Percentiles rank a stretch among this genome's conserved stretches.
phyloP scores from a whole-genome alignment of 31 red algal genomes.

The Porphyra umbilicalis region DNA sequence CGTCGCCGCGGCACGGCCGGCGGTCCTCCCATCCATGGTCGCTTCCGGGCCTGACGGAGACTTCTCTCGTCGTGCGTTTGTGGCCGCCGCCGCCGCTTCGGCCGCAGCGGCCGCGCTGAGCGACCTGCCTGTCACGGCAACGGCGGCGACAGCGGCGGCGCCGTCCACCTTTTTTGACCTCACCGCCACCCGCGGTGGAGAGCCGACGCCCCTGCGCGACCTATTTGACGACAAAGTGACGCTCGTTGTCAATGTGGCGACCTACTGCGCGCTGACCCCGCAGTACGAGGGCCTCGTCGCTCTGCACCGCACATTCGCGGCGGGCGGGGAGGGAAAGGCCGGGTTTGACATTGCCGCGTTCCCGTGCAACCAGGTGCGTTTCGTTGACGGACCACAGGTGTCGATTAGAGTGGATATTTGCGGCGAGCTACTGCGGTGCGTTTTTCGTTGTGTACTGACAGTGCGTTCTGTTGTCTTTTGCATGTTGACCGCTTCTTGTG shows the following conservation, averaged over 20 bases:
- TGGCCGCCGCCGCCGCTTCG: background rate
- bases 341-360: constrained; percentile 56
- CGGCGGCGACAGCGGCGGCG: background rate
- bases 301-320: constrained; percentile 38
- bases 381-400: too few species aligned
- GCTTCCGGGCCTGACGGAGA: too few species aligned
- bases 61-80: background rate
- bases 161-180: constrained; percentile 8
- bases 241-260: constrained; percentile 79
- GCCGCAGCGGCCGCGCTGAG: background rate
- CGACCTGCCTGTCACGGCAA: background rate
- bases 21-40: too few species aligned
- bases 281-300: constrained; percentile 67
- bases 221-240: constrained; percentile 41
- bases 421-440: too few species aligned
- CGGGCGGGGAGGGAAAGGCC: constrained; percentile 7
- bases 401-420: too few species aligned
- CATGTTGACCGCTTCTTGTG: too few species aligned
- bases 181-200: constrained; percentile 28
- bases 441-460: too few species aligned
- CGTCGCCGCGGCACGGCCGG: too few species aligned
- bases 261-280: constrained; percentile 65
- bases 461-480: background rate
- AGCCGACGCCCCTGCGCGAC: constrained; percentile 17
- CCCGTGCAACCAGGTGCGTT: constrained; percentile 74